phyloP scores from a whole-genome alignment of 2,329 filamentous ascomycete species.

The Chrysosporium queenslandicum region DNA sequence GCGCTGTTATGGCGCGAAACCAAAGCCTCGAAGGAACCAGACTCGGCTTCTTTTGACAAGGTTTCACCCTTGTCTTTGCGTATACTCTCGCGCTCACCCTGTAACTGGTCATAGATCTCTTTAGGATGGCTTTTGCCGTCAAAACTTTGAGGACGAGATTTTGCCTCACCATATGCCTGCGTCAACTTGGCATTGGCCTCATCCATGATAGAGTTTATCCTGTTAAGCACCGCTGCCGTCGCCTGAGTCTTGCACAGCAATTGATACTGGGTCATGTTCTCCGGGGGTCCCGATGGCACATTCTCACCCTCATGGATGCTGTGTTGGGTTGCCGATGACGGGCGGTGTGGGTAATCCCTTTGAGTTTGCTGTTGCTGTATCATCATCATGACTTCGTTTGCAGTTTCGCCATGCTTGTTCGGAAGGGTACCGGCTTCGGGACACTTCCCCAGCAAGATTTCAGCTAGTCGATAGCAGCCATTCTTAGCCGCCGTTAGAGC shows the following conservation, averaged over 20 bases:
- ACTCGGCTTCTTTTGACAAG: conserved; percentile 30
- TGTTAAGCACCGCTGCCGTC: conserved; percentile 58
- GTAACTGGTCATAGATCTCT: conserved; percentile 34
- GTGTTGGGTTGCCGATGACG: conserved; percentile 53
- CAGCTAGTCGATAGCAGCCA: conserved; percentile 65
- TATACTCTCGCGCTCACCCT: conserved; percentile 37
- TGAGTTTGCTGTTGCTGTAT: conserved; percentile 53
- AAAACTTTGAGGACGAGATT: conserved; percentile 41
- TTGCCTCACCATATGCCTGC: conserved; percentile 49
- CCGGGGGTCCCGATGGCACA: conserved; percentile 24
- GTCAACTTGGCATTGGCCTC: conserved; percentile 64
- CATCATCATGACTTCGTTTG: conserved; percentile 69
- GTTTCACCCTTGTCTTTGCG: conserved; percentile 32
- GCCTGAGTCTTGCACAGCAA: conserved; percentile 46
- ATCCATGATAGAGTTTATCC: conserved; percentile 58
- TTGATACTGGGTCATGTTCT: conserved; percentile 30
- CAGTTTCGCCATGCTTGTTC: conserved; percentile 72
- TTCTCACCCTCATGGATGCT: conserved; percentile 29
- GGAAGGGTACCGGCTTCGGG: conserved; percentile 67
- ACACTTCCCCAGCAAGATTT: conserved; percentile 60
- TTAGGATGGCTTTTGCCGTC: conserved; percentile 36
- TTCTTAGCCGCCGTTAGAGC: conserved; percentile 81
- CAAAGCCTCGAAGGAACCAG: conserved; percentile 30
- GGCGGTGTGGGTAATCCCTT: conserved; percentile 54
- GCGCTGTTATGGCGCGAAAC: conserved; percentile 33